Evolutionary conservation across 1,284 basidiomycete genomes (phyloP).

Genomic region (Cerioporus squamosus): DNA sequence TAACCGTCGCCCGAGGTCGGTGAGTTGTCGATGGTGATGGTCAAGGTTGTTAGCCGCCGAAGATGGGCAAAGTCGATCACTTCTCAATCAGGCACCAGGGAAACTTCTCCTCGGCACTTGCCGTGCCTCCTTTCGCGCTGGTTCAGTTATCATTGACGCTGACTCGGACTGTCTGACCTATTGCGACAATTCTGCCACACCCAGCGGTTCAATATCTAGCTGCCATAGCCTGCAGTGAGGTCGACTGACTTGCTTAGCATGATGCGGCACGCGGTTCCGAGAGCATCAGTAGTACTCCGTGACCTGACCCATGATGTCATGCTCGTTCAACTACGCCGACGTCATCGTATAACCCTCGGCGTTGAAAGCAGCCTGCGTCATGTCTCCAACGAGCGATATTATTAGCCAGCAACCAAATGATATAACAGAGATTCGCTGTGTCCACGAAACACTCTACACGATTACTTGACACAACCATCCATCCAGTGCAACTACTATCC

Average conservation of each 20-base stretch:
- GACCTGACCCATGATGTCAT: constrained; percentile 10
- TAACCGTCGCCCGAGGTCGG: not conserved
- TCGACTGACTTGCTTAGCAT: too few species aligned
- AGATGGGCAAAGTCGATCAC: not conserved
- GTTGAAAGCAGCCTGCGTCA: constrained; percentile 6
- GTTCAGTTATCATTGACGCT: too few species aligned
- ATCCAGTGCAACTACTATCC: not conserved
- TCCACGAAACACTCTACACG: too few species aligned
- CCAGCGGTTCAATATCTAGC: too few species aligned
- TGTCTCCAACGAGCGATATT: constrained; percentile 9
- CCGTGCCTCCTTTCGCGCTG: too few species aligned
- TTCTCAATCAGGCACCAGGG: not conserved
- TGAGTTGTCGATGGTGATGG: not conserved
- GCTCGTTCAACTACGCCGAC: constrained; percentile 8
- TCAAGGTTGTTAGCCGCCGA: not conserved
- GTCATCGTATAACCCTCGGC: constrained; percentile 3
- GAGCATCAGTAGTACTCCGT: too few species aligned
- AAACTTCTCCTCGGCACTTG: not conserved
- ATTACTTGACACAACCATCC: too few species aligned
- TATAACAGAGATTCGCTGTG: too few species aligned
- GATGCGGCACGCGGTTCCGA: too few species aligned
- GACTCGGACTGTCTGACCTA: too few species aligned
- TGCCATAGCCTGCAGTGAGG: too few species aligned
- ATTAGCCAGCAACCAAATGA: not conserved
- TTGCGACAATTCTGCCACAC: too few species aligned